These are phyloP conservation scores for Tricholoma hemisulphureum DNA, from an alignment of 768 basidiomycete species.

Conservation along the genomic window DNA sequence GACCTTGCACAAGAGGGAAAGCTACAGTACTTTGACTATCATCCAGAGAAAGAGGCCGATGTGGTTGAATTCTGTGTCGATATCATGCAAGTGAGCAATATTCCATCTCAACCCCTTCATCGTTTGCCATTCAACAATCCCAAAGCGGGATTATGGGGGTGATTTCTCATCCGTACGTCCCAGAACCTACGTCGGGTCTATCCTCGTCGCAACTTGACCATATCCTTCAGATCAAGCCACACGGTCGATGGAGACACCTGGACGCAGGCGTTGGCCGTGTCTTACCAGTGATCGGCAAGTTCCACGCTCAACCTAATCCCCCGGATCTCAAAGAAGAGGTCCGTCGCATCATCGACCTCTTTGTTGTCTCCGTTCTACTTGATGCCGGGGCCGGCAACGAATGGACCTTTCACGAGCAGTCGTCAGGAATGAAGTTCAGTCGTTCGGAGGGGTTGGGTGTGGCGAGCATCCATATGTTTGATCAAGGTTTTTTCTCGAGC, in stretches of 20 bases:
- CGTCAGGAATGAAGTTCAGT: slow-evolving; percentile 49
- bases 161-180: slow-evolving; percentile 59
- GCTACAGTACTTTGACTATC: slow-evolving; percentile 84
- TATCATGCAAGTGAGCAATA: slow-evolving; percentile 69
- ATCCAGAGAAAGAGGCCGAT: slow-evolving; percentile 68
- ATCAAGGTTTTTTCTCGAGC: slow-evolving; percentile 77
- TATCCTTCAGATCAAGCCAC: slow-evolving; percentile 72
- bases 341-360: slow-evolving; percentile 82
- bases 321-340: slow-evolving; percentile 58
- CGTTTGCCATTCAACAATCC: slow-evolving; percentile 4
- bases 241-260: slow-evolving; percentile 89
- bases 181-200: neutral
- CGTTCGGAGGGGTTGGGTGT: slow-evolving; percentile 86
- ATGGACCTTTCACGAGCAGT: slow-evolving; percentile 74
- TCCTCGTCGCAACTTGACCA: neutral
- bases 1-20: slow-evolving; percentile 71
- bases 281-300: slow-evolving; percentile 53
- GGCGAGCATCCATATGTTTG: slow-evolving; percentile 89
- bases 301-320: slow-evolving; percentile 43
- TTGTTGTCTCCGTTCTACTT: slow-evolving; percentile 86
- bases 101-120: neutral
- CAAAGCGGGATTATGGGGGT: slow-evolving; percentile 76
- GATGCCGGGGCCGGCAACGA: slow-evolving; percentile 89
- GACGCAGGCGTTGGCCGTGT: slow-evolving; percentile 69
- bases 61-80: slow-evolving; percentile 73